These are phyloP conservation scores for Talaromyces stipitatus DNA, from an alignment of 495 filamentous ascomycete species.

Conservation along the genomic window DNA sequence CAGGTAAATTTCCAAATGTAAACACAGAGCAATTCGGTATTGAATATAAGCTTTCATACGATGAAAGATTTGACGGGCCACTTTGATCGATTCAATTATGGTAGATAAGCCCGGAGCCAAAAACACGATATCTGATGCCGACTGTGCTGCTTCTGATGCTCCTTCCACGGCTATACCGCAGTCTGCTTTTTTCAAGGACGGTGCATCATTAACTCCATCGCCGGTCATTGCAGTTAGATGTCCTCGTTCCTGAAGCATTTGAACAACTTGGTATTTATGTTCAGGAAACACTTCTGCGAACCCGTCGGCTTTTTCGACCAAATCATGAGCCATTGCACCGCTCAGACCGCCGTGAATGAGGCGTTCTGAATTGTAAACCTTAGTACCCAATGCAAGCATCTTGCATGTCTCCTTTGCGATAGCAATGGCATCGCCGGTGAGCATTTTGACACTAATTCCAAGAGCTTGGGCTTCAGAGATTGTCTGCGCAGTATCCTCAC, in stretches of 20 bases:
- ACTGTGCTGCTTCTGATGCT: slow-evolving; percentile 65
- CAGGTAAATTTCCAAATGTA: slow-evolving; percentile 67
- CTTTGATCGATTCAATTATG: slow-evolving; percentile 68
- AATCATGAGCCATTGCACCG: slow-evolving; percentile 61
- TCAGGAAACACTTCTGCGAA: slow-evolving; percentile 91
- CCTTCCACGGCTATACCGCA: slow-evolving; percentile 66
- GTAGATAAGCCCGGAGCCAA: slow-evolving; percentile 66
- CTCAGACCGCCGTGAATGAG: slow-evolving; percentile 63
- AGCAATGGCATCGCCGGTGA: slow-evolving; percentile 67
- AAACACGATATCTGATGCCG: slow-evolving; percentile 70
- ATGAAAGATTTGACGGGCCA: slow-evolving; percentile 69
- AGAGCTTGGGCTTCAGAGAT: slow-evolving; percentile 65
- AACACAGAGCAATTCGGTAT: slow-evolving; percentile 68
- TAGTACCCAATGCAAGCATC: slow-evolving; percentile 67
- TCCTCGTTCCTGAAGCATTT: slow-evolving; percentile 93
- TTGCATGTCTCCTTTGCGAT: slow-evolving; percentile 75
- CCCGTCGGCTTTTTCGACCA: slow-evolving; percentile 66
- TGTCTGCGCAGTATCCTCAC: slow-evolving; percentile 69
- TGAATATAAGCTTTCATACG: slow-evolving; percentile 76
- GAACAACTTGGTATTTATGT: slow-evolving; percentile 96
- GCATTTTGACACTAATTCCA: slow-evolving; percentile 68
- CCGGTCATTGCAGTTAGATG: slow-evolving; percentile 98
- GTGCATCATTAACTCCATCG: slow-evolving; percentile 96
- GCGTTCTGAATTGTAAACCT: slow-evolving; percentile 67
- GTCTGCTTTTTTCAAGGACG: slow-evolving; percentile 93